Conservation (phyloP, 352 stramenopile genomes). For the Phytophthora cajani region DNA sequence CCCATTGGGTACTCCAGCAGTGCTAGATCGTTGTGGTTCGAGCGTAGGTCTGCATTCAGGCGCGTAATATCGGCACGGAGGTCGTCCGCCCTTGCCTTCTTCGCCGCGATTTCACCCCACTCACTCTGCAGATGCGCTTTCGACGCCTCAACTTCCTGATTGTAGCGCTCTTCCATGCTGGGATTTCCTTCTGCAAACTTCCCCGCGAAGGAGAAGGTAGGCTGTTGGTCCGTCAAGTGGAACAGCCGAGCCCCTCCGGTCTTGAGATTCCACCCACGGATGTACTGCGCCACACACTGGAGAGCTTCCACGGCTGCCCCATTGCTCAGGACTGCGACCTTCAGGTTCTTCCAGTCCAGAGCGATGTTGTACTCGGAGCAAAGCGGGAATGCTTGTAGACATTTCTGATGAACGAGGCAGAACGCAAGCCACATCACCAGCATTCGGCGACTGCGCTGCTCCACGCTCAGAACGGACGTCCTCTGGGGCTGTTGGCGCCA, state of each 20-base stretch:
- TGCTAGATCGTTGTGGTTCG: background rate
- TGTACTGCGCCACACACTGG: conserved; percentile 42
- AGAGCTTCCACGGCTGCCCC: conserved; percentile 36
- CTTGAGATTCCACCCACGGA: conserved; percentile 40
- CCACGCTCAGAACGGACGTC: conserved; percentile 31
- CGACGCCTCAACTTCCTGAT: conserved; percentile 21
- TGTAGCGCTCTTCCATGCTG: conserved; percentile 15
- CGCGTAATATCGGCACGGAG: conserved; percentile 19
- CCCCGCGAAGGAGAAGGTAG: conserved; percentile 46
- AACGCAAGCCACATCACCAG: conserved; percentile 53
- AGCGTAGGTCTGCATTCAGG: background rate
- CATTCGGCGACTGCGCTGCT: conserved; percentile 47
- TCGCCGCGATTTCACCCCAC: conserved; percentile 25
- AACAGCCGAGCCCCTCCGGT: conserved; percentile 34
- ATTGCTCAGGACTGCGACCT: conserved; percentile 43
- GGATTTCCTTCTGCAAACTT: conserved; percentile 26
- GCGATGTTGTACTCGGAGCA: conserved; percentile 45
- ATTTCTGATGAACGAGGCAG: conserved; percentile 47
- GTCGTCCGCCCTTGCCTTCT: conserved; percentile 14
- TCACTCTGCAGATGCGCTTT: conserved; percentile 10
- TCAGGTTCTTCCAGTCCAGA: conserved; percentile 44
- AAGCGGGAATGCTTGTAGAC: conserved; percentile 7
- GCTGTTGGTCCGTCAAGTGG: conserved; percentile 40
- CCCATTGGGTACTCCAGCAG: background rate
- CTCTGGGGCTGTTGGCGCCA: conserved; percentile 24